phyloP scores from a whole-genome alignment of 768 basidiomycete species.

The Mycena filopes region DNA sequence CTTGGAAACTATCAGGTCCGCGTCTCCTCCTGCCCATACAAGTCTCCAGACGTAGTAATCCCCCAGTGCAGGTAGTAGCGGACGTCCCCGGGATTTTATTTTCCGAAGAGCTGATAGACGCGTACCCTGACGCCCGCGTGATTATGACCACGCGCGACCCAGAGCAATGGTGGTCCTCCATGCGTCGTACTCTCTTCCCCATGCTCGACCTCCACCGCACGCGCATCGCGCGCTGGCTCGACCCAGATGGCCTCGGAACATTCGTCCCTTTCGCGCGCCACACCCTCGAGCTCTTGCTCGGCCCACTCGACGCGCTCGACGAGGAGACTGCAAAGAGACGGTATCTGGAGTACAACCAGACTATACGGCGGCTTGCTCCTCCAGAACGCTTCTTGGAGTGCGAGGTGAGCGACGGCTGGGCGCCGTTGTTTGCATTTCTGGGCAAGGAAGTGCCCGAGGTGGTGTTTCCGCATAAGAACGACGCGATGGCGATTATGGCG shows the following conservation, averaged over 20 bases:
- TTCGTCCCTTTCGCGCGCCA: conserved; percentile 30
- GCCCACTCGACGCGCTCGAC: conserved; percentile 16
- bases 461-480: conserved; percentile 29
- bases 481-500: conserved; percentile 23
- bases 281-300: conserved; percentile 27
- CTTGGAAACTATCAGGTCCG: conserved; percentile 18
- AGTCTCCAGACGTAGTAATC: not conserved
- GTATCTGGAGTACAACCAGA: conserved; percentile 7
- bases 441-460: conserved; percentile 14
- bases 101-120: conserved; percentile 14
- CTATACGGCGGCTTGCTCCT: conserved; percentile 2
- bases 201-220: conserved; percentile 11
- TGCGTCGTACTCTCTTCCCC: conserved; percentile 22
- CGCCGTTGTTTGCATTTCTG: conserved; percentile 20
- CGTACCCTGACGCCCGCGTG: conserved; percentile 23
- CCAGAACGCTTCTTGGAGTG: conserved; percentile 14
- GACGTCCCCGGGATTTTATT: conserved; percentile 31
- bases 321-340: conserved; percentile 6
- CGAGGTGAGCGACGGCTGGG: conserved; percentile 26
- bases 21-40: not conserved
- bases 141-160: conserved; percentile 28
- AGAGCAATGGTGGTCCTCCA: conserved; percentile 23
- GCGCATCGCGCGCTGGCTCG: conserved; percentile 21
- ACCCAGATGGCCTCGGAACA: conserved; percentile 14
- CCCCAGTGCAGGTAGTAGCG: conserved; percentile 7